Base-by-base conservation (phyloP, 108 stramenopile species). In the Conticribra weissflogii region DNA sequence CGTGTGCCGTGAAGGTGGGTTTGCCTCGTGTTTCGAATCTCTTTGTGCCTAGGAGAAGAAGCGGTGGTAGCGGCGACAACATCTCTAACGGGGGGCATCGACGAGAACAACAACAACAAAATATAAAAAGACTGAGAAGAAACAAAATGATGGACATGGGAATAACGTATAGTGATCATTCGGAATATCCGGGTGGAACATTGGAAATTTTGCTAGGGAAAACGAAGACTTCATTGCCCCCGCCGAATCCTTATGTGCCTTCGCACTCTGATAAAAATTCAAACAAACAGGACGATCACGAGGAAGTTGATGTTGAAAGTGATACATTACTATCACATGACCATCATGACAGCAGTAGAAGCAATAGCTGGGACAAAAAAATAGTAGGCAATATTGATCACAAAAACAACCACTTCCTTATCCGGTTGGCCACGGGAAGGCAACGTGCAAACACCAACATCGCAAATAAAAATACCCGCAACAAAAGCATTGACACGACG, bases 191-290 rank as follows among this genome's bases (percentile, higher is more conserved):
- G n/a, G 27, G 58, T 50, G 74, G 52, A 19, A 66, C 54, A 54
- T 23, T 79, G 22, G 78, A 79, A 52, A 1, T 79, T 30, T 51
- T 72, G 1, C 34, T 79, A 2, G 78, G 78, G 25, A 67, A 41
- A 53, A 47, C 71, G 28, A 62, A 24, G 21, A 44, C 66, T 14
- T 55, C 45, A 30, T 24, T 67, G 16, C 45, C 65, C 27, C 65
- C 58, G 4, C 36, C 47, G 46, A 52, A 54, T 51, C 59, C 18
- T 21, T 15, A 62, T 48, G 24, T 28, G 27, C 3, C 46, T n/a
- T n/a, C n/a, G n/a, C n/a, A n/a, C n/a, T n/a, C n/a, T n/a, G n/a
- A n/a, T n/a, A n/a, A n/a, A n/a, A n/a, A n/a, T n/a, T n/a, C n/a
- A n/a, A n/a, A n/a, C n/a, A n/a, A n/a, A n/a, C n/a, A n/a, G n/a